A percentile compares a stretch with the other conserved stretches of the same genome.
phyloP scores from a whole-genome alignment of 2,329 filamentous ascomycete species.

The Chaetothyriales sp. region DNA sequence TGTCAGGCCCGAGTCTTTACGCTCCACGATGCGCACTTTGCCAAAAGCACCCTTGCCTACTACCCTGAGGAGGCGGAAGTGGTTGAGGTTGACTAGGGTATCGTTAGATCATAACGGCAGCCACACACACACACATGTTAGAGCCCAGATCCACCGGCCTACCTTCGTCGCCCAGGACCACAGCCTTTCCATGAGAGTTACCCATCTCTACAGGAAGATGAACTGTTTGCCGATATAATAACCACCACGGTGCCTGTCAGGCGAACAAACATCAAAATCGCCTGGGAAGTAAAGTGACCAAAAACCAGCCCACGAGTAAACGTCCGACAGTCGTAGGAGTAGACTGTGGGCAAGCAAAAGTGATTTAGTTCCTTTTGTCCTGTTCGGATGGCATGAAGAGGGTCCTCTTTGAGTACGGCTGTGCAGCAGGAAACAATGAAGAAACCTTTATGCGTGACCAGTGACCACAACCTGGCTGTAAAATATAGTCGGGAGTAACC shows the following conservation, averaged over 20 bases:
- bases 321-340: no score
- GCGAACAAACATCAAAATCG: background rate
- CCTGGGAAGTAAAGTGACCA: background rate
- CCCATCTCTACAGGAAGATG: conserved; percentile 46
- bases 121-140: background rate
- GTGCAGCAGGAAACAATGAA: background rate
- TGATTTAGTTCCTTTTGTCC: no score
- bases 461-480: background rate
- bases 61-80: conserved; percentile 87
- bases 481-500: background rate
- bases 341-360: no score
- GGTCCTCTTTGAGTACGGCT: background rate
- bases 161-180: conserved; percentile 90
- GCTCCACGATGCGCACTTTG: conserved; percentile 95
- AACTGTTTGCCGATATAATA: background rate
- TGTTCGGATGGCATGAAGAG: no score
- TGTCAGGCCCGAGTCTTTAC: conserved; percentile 83
- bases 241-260: background rate
- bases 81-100: conserved; percentile 73
- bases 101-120: background rate
- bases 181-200: conserved; percentile 85
- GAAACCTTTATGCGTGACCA: no score
- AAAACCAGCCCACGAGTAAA: no score
- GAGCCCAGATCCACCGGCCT: conserved; percentile 23
- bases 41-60: conserved; percentile 97